Conservation (phyloP, 2,329 filamentous ascomycete species). For the Triangularia verruculosa region DNA sequence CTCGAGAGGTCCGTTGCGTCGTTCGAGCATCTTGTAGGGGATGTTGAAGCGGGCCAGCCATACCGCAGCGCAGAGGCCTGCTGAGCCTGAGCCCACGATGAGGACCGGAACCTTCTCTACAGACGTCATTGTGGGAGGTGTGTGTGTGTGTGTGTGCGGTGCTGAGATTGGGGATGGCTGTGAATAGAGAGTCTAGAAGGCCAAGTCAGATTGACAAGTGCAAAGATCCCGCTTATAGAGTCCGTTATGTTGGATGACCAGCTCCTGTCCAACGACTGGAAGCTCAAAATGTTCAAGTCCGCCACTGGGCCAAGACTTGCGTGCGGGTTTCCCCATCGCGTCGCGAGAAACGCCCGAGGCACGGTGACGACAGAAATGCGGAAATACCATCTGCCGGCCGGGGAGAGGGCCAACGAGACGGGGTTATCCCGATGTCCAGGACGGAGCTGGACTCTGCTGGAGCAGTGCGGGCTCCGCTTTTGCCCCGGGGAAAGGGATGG, state of each 20-base stretch:
- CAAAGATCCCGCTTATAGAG: background rate
- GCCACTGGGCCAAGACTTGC: background rate
- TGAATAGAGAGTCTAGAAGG: background rate
- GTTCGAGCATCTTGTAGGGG: conserved; percentile 56
- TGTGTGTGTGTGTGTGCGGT: background rate
- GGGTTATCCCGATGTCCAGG: background rate
- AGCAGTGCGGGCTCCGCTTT: background rate
- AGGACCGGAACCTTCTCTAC: conserved; percentile 46
- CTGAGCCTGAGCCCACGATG: conserved; percentile 60
- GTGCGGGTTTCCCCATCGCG: background rate
- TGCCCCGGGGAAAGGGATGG: background rate
- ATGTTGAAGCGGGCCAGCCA: conserved; percentile 60
- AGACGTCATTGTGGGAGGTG: background rate
- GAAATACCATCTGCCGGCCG: background rate
- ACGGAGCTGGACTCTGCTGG: background rate
- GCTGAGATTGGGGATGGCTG: background rate
- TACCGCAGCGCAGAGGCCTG: conserved; percentile 58
- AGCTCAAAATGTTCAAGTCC: too few species aligned
- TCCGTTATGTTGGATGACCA: background rate
- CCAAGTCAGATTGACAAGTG: background rate
- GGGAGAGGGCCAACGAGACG: background rate
- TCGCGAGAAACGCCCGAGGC: background rate
- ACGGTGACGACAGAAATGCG: background rate
- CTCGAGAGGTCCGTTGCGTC: conserved; percentile 50
- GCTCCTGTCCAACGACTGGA: too few species aligned